Conservation (phyloP, 192 early-diverging fungal species). For the Phlyctochytrium arcticum region DNA sequence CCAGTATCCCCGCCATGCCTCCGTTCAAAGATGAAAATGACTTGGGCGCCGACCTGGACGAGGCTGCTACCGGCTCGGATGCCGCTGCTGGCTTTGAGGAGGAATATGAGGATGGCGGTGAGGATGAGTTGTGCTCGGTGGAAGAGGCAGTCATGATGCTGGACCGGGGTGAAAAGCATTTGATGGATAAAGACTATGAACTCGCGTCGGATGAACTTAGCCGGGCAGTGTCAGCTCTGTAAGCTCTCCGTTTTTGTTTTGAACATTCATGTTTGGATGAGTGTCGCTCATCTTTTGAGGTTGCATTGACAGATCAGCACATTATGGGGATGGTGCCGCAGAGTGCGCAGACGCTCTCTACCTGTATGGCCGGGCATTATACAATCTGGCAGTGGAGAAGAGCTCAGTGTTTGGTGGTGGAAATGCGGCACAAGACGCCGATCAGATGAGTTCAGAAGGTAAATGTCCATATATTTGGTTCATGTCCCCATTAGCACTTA, state of each 20-base stretch:
- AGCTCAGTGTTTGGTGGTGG: slow-evolving; percentile 11
- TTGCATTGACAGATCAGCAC: slow-evolving; percentile 3
- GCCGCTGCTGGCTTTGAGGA: neutral
- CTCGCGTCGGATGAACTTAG: slow-evolving; percentile 9
- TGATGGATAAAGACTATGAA: slow-evolving; percentile 6
- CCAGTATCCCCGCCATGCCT: too few relatives aligned
- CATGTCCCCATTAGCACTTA: neutral
- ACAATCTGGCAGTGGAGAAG: slow-evolving; percentile 12
- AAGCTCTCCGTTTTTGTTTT: neutral
- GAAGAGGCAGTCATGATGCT: slow-evolving; percentile 10
- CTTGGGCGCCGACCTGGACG: neutral
- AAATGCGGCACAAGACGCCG: neutral
- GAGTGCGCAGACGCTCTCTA: slow-evolving; percentile 20
- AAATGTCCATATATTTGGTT: neutral
- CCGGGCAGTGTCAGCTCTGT: slow-evolving; percentile 10
- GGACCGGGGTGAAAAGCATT: neutral
- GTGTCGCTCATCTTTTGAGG: neutral
- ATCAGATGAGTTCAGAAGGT: slow-evolving; percentile 8
- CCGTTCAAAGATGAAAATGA: too few relatives aligned
- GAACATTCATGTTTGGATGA: neutral
- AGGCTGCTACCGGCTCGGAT: neutral
- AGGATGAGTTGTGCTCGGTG: neutral
- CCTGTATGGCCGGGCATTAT: slow-evolving; percentile 17
- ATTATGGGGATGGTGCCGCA: slow-evolving; percentile 18
- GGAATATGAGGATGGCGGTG: neutral